Conservation (phyloP, 2,329 filamentous ascomycete species). For the Exophiala dermatitidis region DNA sequence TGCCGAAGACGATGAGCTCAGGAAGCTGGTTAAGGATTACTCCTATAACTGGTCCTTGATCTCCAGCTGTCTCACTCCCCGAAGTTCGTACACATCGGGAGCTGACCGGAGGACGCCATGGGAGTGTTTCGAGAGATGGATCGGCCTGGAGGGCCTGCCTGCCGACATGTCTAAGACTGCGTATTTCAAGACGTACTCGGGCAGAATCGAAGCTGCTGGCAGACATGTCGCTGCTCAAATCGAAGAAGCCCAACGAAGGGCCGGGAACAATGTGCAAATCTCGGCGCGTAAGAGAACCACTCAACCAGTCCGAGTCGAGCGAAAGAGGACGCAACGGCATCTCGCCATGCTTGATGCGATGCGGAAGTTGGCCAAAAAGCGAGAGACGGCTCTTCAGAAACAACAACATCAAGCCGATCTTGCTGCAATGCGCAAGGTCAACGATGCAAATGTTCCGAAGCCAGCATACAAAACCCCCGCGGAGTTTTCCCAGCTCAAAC, state of each 20-base stretch:
- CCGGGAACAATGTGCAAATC: slow-evolving; percentile 47
- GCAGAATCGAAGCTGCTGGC: slow-evolving; percentile 56
- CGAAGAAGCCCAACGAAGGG: slow-evolving; percentile 42
- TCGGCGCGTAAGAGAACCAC: slow-evolving; percentile 61
- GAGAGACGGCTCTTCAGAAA: slow-evolving; percentile 78
- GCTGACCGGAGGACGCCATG: slow-evolving; percentile 87
- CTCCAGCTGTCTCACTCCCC: slow-evolving; percentile 66
- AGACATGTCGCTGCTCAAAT: slow-evolving; percentile 53
- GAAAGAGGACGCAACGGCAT: slow-evolving; percentile 77
- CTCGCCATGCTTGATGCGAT: slow-evolving; percentile 87
- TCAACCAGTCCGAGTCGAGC: slow-evolving; percentile 73
- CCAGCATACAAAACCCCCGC: slow-evolving; percentile 65
- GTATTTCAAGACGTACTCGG: slow-evolving; percentile 75
- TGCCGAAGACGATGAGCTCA: slow-evolving; percentile 83
- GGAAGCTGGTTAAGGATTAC: slow-evolving; percentile 77
- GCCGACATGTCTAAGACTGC: slow-evolving; percentile 91
- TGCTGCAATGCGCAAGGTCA: slow-evolving; percentile 73
- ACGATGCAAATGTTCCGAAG: slow-evolving; percentile 48
- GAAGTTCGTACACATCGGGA: slow-evolving; percentile 72
- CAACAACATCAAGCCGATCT: slow-evolving; percentile 72
- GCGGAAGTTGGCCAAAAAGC: slow-evolving; percentile 90
- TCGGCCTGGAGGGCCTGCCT: slow-evolving; percentile 81
- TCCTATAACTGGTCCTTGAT: slow-evolving; percentile 98
- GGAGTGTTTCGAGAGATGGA: slow-evolving; percentile 98
- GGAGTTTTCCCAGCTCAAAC: slow-evolving; percentile 83